These are phyloP conservation scores for Aureobasidium vineae DNA, from an alignment of 2,329 filamentous ascomycete genomes.

Conservation along the genomic window DNA sequence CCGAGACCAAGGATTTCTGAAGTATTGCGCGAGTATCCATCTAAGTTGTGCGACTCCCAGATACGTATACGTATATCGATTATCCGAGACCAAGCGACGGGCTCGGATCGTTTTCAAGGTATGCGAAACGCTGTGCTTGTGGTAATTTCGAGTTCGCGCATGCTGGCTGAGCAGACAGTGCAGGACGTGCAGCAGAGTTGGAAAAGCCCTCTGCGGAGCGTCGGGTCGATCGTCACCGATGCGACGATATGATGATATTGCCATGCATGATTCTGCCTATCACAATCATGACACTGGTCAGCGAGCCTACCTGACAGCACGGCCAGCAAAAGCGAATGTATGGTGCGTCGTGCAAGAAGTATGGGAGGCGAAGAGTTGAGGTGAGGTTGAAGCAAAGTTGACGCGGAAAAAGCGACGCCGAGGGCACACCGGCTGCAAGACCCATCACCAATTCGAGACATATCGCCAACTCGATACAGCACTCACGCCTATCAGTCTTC, in stretches of 20 bases:
- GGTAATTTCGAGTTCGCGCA: not conserved
- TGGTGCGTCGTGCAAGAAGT: not conserved
- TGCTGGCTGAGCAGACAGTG: not conserved
- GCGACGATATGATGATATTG: not conserved
- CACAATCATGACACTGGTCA: not conserved
- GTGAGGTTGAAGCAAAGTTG: conserved; percentile 25
- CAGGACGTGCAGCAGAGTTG: not conserved
- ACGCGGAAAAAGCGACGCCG: conserved; percentile 15
- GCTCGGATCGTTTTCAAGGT: not conserved
- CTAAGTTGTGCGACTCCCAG: not conserved
- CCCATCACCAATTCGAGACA: conserved; percentile 5
- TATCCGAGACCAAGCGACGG: not conserved
- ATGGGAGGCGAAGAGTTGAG: conserved; percentile 1
- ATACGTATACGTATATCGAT: not conserved
- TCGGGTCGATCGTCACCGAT: not conserved
- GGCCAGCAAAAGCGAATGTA: not conserved
- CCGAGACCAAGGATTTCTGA: no score
- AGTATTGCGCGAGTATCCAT: not conserved
- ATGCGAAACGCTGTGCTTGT: not conserved
- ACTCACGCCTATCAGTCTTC: not conserved
- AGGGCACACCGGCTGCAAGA: conserved; percentile 12
- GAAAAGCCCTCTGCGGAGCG: not conserved
- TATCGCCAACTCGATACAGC: conserved; percentile 2
- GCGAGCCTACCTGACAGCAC: not conserved
- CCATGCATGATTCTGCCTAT: not conserved